phyloP scores from a whole-genome alignment of 345 rosid species.

The Eucalyptus pauciflora region DNA sequence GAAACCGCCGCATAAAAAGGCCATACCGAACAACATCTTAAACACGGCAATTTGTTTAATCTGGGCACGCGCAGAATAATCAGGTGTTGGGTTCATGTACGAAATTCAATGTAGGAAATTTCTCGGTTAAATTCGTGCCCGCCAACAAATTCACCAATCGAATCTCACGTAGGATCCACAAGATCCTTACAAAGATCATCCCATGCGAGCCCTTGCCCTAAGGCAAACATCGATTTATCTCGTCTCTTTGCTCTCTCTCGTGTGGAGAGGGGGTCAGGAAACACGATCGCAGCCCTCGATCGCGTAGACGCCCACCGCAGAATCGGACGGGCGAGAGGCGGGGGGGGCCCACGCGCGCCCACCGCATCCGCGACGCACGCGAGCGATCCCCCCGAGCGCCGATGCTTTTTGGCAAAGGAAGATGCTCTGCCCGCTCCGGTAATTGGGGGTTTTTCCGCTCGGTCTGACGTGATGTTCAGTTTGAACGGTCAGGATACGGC shows the following conservation, averaged over 20 bases:
- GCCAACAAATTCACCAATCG: rapidly evolving
- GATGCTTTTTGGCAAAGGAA: not conserved
- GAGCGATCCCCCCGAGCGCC: not conserved
- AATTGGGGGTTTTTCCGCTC: not conserved
- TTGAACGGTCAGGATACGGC: constrained; percentile 10
- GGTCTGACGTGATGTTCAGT: constrained; percentile 8
- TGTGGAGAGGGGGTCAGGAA: not conserved
- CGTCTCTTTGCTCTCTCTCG: not conserved
- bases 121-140: not conserved
- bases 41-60: not conserved
- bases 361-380: not conserved
- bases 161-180: not conserved
- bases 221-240: not conserved
- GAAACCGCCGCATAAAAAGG: not conserved
- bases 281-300: not conserved
- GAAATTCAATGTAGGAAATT: not conserved
- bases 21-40: rapidly evolving
- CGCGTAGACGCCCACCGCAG: not conserved
- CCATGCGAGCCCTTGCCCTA: not conserved
- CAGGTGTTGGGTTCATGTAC: rapidly evolving
- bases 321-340: not conserved
- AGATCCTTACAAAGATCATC: not conserved
- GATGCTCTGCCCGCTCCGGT: not conserved
- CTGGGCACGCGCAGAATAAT: rapidly evolving
- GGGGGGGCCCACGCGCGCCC: not conserved